Conservation (phyloP, 2,329 filamentous ascomycete genomes). For the Colletotrichum paranaense region DNA sequence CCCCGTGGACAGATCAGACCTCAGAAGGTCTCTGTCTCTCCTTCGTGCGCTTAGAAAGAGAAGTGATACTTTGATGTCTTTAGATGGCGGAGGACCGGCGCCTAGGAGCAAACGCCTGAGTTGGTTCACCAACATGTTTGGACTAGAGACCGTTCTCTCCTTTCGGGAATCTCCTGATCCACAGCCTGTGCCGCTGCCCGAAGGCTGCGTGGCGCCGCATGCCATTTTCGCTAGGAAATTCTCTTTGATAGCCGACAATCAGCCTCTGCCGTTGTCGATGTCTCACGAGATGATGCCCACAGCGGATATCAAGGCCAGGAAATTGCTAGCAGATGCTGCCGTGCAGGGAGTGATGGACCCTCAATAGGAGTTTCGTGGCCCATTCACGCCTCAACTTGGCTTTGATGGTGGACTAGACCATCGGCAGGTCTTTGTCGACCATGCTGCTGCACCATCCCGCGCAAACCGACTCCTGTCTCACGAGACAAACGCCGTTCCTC, state of each 20-base stretch:
- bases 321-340: constrained; percentile 44
- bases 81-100: background rate
- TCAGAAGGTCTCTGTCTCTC: background rate
- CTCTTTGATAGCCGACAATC: constrained; percentile 46
- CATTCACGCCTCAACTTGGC: constrained; percentile 57
- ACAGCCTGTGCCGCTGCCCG: constrained; percentile 44
- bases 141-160: constrained; percentile 25
- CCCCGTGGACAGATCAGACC: background rate
- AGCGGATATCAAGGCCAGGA: constrained; percentile 54
- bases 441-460: background rate
- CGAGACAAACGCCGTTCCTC: background rate
- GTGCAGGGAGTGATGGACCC: constrained; percentile 41
- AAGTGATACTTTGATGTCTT: background rate
- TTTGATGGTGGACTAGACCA: constrained; percentile 58
- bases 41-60: background rate
- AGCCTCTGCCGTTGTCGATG: constrained; percentile 47
- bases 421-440: constrained; percentile 42
- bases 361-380: constrained; percentile 51
- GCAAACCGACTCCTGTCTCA: background rate
- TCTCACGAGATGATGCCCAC: constrained; percentile 51
- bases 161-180: constrained; percentile 9
- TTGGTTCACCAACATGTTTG: constrained; percentile 26
- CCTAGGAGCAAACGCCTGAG: constrained; percentile 7
- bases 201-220: constrained; percentile 53
- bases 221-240: constrained; percentile 58